Conservation (phyloP, 202 grass and related monocot species). For the Panicum virgatum region DNA sequence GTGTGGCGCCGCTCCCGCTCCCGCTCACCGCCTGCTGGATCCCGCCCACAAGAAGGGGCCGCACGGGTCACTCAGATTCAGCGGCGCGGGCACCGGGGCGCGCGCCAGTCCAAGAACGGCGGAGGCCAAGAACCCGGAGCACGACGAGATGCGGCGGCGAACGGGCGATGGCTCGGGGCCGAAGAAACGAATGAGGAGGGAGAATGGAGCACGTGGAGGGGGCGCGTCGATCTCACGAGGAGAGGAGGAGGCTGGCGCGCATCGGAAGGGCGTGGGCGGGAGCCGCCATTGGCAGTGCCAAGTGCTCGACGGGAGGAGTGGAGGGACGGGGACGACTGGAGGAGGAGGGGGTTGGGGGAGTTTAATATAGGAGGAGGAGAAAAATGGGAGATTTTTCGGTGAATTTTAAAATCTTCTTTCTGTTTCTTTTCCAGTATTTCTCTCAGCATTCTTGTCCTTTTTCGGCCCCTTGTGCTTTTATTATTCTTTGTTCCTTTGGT, state of each 20-base stretch:
- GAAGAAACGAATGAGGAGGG: conserved; percentile 3
- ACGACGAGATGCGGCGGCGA: conserved; percentile 26
- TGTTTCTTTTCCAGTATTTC: neutral
- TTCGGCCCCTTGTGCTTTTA: neutral
- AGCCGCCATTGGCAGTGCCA: conserved; percentile 62
- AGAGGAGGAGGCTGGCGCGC: conserved; percentile 33
- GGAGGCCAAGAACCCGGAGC: neutral
- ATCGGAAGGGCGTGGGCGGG: conserved; percentile 37
- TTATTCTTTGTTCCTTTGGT: neutral
- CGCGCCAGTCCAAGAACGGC: neutral
- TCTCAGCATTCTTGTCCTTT: conserved; percentile 22
- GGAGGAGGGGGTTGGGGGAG: conserved; percentile 24
- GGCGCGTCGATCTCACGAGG: conserved; percentile 50
- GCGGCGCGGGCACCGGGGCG: neutral
- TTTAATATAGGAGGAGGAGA: conserved; percentile 56
- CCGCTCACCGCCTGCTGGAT: conserved; percentile 23
- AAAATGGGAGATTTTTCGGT: conserved; percentile 19
- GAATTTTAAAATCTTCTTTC: neutral
- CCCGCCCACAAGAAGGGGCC: neutral
- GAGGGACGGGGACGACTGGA: conserved; percentile 46
- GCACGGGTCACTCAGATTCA: neutral
- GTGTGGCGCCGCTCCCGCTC: neutral
- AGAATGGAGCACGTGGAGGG: conserved; percentile 4
- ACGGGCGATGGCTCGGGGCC: conserved; percentile 4
- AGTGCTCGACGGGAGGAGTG: conserved; percentile 61